Base-by-base conservation (phyloP, 768 basidiomycete species). In the Epithele typhae region DNA sequence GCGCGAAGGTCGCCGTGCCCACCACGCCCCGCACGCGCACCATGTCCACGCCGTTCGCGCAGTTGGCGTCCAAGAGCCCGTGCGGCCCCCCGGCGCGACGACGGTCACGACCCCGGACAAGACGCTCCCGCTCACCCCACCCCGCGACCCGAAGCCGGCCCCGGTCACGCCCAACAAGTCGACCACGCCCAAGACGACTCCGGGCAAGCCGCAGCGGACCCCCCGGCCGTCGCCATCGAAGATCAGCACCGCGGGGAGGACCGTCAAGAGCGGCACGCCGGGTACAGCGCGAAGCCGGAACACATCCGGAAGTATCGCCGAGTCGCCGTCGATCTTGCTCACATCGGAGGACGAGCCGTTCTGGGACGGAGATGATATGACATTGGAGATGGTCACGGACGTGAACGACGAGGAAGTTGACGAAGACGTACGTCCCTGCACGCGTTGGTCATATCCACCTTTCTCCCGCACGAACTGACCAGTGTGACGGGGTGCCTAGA, bases 371-470 rank as follows among this genome's bases (percentile, higher is more conserved):
- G 74, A 80, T 21, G 77, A 80, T 25, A 79, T 83, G 73, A 79
- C 77, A 17, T 65, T 87, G 53, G 87, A 89, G 56, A 80, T 89
- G 78, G 60, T 84, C 40, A 90, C 84, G 21, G 64, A 81, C 21
- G 74, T 84, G 2, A 84, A 89, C 54, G 87, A 90, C 56, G 57
- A 54, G n/a, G 63, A 80, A n/a, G 74, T 84, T 3, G 87, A 91
- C 55, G 87, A 89, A 58, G 87, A 89, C 59, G 84, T 82, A 25
- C 36, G 59, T 50, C 24, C n/a, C n/a, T n/a, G n/a, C n/a, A 14
- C 27, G 27, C 14, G 27, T 30, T 30, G 8, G 7, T 30, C 27
- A 30, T 30, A 7, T 14, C 27, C 27, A 14, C 27, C 8, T 30
- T 30, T 14, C n/a, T n/a, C n/a, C n/a, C n/a, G n/a, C n/a, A n/a